These are phyloP conservation scores for Sclerotinia nivalis DNA, from an alignment of 2,329 filamentous ascomycete species.

Conservation along the genomic window DNA sequence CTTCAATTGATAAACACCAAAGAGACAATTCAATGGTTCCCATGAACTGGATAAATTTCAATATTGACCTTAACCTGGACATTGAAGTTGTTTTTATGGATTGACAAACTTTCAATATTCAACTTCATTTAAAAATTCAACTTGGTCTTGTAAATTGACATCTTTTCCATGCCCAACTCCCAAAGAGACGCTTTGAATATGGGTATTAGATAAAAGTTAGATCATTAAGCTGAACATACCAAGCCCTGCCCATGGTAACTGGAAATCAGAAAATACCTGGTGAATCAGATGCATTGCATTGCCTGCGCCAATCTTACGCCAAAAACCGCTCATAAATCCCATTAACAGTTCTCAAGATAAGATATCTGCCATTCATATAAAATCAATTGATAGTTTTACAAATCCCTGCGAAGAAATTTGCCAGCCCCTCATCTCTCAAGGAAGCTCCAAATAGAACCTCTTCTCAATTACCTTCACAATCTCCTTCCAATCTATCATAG, in stretches of 20 bases:
- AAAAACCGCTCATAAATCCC: background rate
- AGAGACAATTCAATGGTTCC: background rate
- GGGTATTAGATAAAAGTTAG: background rate
- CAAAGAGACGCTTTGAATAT: background rate
- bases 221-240: background rate
- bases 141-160: background rate
- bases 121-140: background rate
- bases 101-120: background rate
- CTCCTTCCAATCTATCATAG: slow-evolving; percentile 78
- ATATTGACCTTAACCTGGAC: accelerated
- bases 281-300: background rate
- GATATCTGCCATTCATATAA: background rate
- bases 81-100: background rate
- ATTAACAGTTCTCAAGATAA: background rate
- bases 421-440: background rate
- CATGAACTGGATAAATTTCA: background rate
- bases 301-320: background rate
- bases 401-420: background rate
- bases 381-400: background rate
- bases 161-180: background rate
- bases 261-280: background rate
- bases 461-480: slow-evolving; percentile 68
- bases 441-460: slow-evolving; percentile 36
- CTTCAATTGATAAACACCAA: background rate
- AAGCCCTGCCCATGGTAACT: background rate